Evolutionary conservation across 75 land plant species (phyloP), one percentile per base, ranked within the genome.

Genomic region (Adiantum capillusveneris): DNA sequence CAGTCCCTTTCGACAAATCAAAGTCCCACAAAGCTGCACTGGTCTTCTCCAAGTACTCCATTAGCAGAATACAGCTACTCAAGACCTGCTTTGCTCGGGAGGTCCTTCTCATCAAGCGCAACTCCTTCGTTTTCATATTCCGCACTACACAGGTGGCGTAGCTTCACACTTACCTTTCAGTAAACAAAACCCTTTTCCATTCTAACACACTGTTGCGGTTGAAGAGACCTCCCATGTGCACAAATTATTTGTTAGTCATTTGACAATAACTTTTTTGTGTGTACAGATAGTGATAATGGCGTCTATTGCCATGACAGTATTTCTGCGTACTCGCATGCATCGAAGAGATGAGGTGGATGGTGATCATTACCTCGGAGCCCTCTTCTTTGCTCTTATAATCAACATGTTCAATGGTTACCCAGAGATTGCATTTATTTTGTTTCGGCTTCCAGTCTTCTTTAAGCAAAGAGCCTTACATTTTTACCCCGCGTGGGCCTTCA

Each of bases 331-430:
- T 1, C 21, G 30, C 25, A 70, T 89, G 87, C 84, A 80, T 55
- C 68, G 68, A 0, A 65, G 63, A 54, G 67, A 56, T 29, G 65
- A 55, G 22, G 31, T 9, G 0, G 90, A 89, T 66, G 95, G 79
- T 0, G 71, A 62, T 11, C 1, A 74, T 6, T 91, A 71, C 56
- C 31, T 84, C 34, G 82, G 89, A 0, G 89, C 95, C 1, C 75
- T 82, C 7, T 52, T 92, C 57, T 92, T 77, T 27, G 62, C 72
- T 0, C 30, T 92, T 58, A 60, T 89, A 25, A 55, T 44, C 11
- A 78, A 86, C 70, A 85, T 85, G 80, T 92, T 92, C 84, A 81
- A 85, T 57, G 97, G 97, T 6, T 89, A 90, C 31, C 70, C 95
- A 19, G 97, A 92, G 72, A 73, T 89, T 1, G 60, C 95, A 7